phyloP scores from a whole-genome alignment of 1,284 basidiomycete genomes.

The Cryptococcus sp. region DNA sequence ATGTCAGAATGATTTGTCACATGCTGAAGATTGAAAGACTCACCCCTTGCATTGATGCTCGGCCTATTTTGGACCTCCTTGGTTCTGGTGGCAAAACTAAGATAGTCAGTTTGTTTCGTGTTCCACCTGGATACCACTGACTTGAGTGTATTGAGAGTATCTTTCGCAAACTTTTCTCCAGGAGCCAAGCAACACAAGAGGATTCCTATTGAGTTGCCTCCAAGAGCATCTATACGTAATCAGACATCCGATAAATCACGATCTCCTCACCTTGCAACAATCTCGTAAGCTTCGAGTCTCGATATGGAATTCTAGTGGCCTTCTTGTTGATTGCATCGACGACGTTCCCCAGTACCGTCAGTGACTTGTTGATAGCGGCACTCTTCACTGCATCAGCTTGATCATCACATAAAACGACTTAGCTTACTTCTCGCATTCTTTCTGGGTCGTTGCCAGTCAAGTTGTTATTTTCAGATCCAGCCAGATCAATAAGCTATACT shows the following conservation, averaged over 20 bases:
- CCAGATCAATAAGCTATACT: constrained; percentile 64
- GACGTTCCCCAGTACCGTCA: constrained; percentile 74
- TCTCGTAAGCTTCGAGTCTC: constrained; percentile 74
- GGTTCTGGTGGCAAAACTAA: not conserved
- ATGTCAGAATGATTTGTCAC: not conserved
- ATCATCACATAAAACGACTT: not conserved
- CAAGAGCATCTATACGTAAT: constrained; percentile 57
- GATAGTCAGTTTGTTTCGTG: not conserved
- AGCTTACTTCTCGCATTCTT: constrained; percentile 57
- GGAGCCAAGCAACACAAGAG: constrained; percentile 80
- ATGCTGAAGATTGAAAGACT: too few relatives aligned
- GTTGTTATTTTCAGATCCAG: constrained; percentile 84
- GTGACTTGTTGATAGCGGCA: constrained; percentile 75
- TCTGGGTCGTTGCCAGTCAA: constrained; percentile 73
- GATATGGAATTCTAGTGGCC: constrained; percentile 60
- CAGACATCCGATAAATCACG: not conserved
- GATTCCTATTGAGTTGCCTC: constrained; percentile 67
- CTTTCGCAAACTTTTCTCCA: constrained; percentile 68
- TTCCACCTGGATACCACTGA: constrained; percentile 27
- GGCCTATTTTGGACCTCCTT: not conserved
- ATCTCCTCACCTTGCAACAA: constrained; percentile 60
- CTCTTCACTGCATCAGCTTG: constrained; percentile 53
- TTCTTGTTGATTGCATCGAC: constrained; percentile 73
- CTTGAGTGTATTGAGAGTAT: constrained; percentile 79
- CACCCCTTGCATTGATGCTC: not conserved